Evolutionary conservation across 2,329 filamentous ascomycete genomes (phyloP).

Genomic region (Ploettnerulaceae sp.): DNA sequence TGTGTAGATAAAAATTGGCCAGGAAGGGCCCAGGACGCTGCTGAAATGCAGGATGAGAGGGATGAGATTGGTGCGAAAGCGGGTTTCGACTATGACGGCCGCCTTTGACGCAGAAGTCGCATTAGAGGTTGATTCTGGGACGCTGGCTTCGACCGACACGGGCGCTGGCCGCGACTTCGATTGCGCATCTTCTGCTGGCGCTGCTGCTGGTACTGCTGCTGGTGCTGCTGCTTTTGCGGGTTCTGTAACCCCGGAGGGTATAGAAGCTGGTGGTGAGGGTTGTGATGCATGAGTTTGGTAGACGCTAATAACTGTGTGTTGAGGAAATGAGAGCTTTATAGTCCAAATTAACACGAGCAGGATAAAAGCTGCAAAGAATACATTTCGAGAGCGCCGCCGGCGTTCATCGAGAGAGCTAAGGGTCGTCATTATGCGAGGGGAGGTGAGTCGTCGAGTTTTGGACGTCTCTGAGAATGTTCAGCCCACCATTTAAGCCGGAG

Average conservation of each 20-base stretch:
- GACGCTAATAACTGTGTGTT: constrained; percentile 19
- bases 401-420: constrained; percentile 21
- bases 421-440: constrained; percentile 11
- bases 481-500: not conserved
- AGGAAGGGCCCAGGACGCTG: constrained; percentile 39
- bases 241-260: not conserved
- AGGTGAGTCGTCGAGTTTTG: not conserved
- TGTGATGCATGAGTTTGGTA: constrained; percentile 15
- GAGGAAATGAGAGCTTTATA: constrained; percentile 25
- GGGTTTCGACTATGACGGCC: constrained; percentile 38
- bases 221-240: not conserved
- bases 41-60: constrained; percentile 39
- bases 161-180: constrained; percentile 4
- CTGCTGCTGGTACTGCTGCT: not conserved
- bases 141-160: not conserved
- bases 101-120: constrained; percentile 30
- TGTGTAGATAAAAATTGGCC: constrained; percentile 43
- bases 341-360: constrained; percentile 27
- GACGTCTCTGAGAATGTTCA: not conserved
- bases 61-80: constrained; percentile 34
- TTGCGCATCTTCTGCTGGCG: not conserved
- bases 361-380: constrained; percentile 24
- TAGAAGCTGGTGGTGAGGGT: not conserved
- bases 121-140: constrained; percentile 20
- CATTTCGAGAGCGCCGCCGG: constrained; percentile 24